Evolutionary conservation across 352 stramenopile species (phyloP), one percentile per base, ranked within the genome.

Genomic region (Pythium apleroticum): DNA sequence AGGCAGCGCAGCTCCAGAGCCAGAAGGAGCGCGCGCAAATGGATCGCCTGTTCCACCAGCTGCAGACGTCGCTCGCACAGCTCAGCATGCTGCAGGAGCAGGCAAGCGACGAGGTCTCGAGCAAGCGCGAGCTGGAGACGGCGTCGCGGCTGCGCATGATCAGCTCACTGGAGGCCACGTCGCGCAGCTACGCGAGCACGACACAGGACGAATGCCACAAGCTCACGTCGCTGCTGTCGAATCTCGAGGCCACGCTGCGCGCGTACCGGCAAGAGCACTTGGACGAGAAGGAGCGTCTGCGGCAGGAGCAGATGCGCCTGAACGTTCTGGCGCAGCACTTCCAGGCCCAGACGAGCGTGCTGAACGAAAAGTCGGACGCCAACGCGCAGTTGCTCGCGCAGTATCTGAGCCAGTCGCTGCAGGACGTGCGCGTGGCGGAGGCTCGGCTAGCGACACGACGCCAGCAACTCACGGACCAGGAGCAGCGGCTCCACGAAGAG

Each of bases 261-360:
- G 66, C 77, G 31, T 71, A 66, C 24, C 77, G 81, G 7, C 80
- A 90, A 49, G 81, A 86, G 55, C 72, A 86, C 27, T 54, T 89
- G 12, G 85, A 92, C 24, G 82, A 94, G 50, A 88, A 89, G 48
- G 84, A 94, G 69, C 78, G 86, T 3, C 49, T 94, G 37, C 72
- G 81, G 10, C 73, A 84, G 22, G 84, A 94, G 49, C 86, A 94
- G 60, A 52, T 78, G n/a, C 83, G 85, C 0, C 37, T 94, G 5
- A 77, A 83, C 39, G 76, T 75, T 14, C 63, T 91, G 0, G 78
- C 81, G 25, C 55, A 75, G 7, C 83, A 94, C 33, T 88, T 91
- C 48, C 80, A 92, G 39, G 81, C 80, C 6, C 85, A 94, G 64
- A 79, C 69, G 5, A 66, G 62, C 14, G 73, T 79, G 15, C 57